phyloP scores from a whole-genome alignment of 2,329 filamentous ascomycete genomes.

The Byssothecium circinans region DNA sequence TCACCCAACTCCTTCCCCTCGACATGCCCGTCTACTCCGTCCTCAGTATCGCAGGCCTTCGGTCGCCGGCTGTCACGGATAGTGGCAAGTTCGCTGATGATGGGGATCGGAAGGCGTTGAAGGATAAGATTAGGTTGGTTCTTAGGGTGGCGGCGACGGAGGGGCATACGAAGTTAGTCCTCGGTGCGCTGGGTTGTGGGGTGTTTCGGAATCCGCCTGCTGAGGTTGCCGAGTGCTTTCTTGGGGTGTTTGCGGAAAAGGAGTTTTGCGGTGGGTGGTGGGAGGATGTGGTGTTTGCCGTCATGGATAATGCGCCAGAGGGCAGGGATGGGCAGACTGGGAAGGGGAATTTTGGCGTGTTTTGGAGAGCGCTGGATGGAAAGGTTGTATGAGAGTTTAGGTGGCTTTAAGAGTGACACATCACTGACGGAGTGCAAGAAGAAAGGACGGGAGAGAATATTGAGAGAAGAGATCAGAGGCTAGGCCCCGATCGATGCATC shows the following conservation, averaged over 20 bases:
- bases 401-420: too few relatives aligned
- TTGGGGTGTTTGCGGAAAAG: constrained; percentile 59
- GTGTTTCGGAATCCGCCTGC: constrained; percentile 64
- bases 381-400: constrained; percentile 17
- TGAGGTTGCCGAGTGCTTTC: constrained; percentile 66
- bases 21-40: constrained; percentile 58
- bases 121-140: constrained; percentile 64
- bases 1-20: constrained; percentile 37
- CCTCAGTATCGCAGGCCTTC: constrained; percentile 62
- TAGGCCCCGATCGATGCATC: neutral
- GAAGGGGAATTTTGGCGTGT: constrained; percentile 56
- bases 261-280: constrained; percentile 69
- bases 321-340: constrained; percentile 30
- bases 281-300: constrained; percentile 66
- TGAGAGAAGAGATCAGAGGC: neutral
- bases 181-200: constrained; percentile 71
- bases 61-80: constrained; percentile 41
- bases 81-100: constrained; percentile 17
- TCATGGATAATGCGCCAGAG: constrained; percentile 48
- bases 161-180: constrained; percentile 61
- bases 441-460: neutral
- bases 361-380: constrained; percentile 39
- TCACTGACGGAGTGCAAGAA: too few relatives aligned
- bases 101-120: constrained; percentile 57
- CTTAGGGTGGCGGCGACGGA: constrained; percentile 62